Base-by-base conservation (phyloP, 2,329 filamentous ascomycete species). In the Diplodia seriata region DNA sequence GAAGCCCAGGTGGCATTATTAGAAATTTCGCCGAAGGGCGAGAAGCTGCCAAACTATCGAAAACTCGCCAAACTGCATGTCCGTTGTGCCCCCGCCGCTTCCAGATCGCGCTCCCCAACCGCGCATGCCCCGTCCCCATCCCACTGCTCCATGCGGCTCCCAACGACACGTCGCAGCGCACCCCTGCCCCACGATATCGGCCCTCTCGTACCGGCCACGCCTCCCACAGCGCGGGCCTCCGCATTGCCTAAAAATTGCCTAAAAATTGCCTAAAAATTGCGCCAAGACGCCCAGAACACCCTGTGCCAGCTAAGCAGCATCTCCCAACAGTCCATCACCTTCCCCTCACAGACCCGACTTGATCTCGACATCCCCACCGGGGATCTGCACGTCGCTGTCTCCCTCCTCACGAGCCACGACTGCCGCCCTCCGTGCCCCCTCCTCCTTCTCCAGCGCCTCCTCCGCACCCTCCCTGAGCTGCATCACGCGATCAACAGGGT, bases 401-500 rank as follows among this genome's bases (percentile, higher is more conserved):
- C 56, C 66, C 55, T 51, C 56, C 9, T 68, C 66, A 26, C 65
- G 56, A 18, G 66, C 51, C 43, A 57, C 68, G 36, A 57, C 55
- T 1, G 49, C 59, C 8, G 53, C 66, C 57, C 53, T 51, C 40
- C 57, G 54, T 49, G 71, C 74, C 63, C 73, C 73, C 69, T 79
- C 76, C 51, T 78, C 75, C 49, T 76, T 68, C 5, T 74, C 71
- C 43, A 79, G 70, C 29, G 70, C 72, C 23, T 76, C 73, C 70
- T 76, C 72, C 0, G 74, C 72, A 1, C 57, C 71, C 68, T 76
- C 72, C 29, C 85, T 79, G 70, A 89, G 79, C 50, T 83, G 82
- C 74, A 82, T 78, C 47, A 85, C 77, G 40, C 82, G 78, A 70
- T 85, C 82, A 15, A 80, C 80, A 5, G 83, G 81, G 50, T 80